Percentiles rank a stretch among this genome's conserved stretches.
Evolutionary conservation across 2,329 filamentous ascomycete species (phyloP).

Genomic region (Ophiostoma perfectum): DNA sequence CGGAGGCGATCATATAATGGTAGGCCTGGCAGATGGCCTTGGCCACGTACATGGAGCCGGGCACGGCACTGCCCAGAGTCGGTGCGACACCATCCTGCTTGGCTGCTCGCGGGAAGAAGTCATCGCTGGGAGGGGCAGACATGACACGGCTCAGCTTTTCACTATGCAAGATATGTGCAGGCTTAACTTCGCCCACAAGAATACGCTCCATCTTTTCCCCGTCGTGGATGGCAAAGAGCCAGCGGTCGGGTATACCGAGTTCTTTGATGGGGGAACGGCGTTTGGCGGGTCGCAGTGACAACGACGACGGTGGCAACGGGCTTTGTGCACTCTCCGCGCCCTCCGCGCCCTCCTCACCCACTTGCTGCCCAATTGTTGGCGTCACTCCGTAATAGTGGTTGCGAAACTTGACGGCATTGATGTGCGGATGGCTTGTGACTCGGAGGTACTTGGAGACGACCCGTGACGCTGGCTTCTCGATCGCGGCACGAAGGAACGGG

Average conservation of each 20-base stretch:
- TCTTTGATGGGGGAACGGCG: not conserved
- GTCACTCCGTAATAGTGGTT: constrained; percentile 16
- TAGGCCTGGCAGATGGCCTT: constrained; percentile 20
- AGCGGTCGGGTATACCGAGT: constrained; percentile 12
- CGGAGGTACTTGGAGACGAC: constrained; percentile 13
- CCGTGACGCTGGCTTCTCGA: constrained; percentile 19
- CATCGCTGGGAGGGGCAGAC: constrained; percentile 16
- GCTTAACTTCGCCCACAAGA: constrained; percentile 21
- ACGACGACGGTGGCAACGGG: too few species aligned
- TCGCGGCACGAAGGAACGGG: constrained; percentile 16
- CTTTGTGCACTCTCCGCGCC: too few species aligned
- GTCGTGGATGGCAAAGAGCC: not conserved
- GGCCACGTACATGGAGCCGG: constrained; percentile 13
- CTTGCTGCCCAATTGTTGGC: not conserved
- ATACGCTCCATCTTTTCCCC: not conserved
- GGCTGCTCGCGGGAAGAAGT: constrained; percentile 20
- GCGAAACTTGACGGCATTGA: constrained; percentile 4
- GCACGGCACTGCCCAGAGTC: not conserved
- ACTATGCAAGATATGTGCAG: constrained; percentile 10
- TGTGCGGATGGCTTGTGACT: not conserved
- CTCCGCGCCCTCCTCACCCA: too few species aligned
- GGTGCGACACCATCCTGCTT: not conserved
- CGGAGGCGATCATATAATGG: constrained; percentile 22
- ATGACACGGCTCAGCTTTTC: constrained; percentile 10
- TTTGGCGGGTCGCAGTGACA: too few species aligned